These are phyloP conservation scores for Vigna hirtella DNA, from an alignment of 306 rosid species.

Conservation along the genomic window DNA sequence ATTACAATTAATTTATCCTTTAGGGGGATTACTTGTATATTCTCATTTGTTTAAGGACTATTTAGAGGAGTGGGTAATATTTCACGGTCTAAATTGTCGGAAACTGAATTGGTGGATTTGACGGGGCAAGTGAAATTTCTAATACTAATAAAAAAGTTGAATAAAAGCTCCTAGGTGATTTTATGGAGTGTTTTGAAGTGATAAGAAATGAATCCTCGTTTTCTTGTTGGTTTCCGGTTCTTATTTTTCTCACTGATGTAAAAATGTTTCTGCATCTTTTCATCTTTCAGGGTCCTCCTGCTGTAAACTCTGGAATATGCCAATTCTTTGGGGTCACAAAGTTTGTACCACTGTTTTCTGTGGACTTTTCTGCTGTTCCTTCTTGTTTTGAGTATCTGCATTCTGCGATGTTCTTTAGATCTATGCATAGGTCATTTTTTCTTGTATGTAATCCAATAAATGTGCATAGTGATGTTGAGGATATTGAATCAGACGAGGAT, in stretches of 20 bases:
- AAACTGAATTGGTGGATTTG: background rate
- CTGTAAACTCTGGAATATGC: constrained; percentile 56
- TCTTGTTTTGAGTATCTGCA: constrained; percentile 62
- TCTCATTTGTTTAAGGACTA: background rate
- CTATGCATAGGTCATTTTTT: constrained; percentile 41
- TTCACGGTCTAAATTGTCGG: background rate
- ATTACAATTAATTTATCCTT: no score
- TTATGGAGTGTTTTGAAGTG: background rate
- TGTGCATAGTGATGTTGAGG: constrained; percentile 43
- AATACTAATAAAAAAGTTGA: no score
- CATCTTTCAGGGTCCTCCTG: constrained; percentile 62
- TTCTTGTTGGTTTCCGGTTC: background rate
- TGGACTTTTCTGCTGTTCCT: constrained; percentile 84
- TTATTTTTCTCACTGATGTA: background rate
- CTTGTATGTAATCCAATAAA: constrained; percentile 49
- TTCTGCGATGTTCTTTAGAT: constrained; percentile 53
- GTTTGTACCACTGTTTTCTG: constrained; percentile 59
- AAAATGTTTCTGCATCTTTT: background rate
- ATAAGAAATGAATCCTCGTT: background rate
- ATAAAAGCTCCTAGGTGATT: background rate
- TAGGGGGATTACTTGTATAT: background rate
- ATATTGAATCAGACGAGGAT: constrained; percentile 45
- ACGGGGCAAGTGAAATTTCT: background rate
- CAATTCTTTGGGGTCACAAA: constrained; percentile 57
- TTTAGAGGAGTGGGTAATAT: background rate